Conservation (phyloP, 805 yeast genomes). For the Danielia oregonensis region DNA sequence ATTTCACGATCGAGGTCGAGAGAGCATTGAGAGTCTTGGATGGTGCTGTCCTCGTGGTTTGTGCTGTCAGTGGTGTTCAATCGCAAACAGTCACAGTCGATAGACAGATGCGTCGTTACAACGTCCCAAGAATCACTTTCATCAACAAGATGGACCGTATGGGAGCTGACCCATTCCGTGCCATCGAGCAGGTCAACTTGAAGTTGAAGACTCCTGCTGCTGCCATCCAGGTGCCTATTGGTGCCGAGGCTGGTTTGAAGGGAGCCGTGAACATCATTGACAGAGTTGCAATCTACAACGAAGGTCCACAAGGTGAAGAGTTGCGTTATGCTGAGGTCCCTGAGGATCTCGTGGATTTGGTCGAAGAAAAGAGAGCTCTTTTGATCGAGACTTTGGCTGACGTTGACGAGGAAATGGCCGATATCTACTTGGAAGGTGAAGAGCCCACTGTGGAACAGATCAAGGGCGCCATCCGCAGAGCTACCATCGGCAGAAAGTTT, state of each 20-base stretch:
- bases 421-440: slow-evolving; percentile 82
- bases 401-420: slow-evolving; percentile 97
- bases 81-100: slow-evolving; percentile 98
- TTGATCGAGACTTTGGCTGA: slow-evolving; percentile 95
- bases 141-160: slow-evolving; percentile 98
- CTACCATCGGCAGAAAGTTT: slow-evolving; percentile 92
- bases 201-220: slow-evolving; percentile 94
- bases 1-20: slow-evolving; percentile 97
- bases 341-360: slow-evolving; percentile 71
- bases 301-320: slow-evolving; percentile 85
- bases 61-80: slow-evolving; percentile 98
- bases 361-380: slow-evolving; percentile 82
- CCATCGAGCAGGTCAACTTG: slow-evolving; percentile 82
- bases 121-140: slow-evolving; percentile 94
- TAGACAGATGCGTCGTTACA: slow-evolving; percentile 97
- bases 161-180: slow-evolving; percentile 98
- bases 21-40: slow-evolving; percentile 96
- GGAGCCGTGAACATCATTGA: slow-evolving; percentile 93
- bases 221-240: slow-evolving; percentile 97
- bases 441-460: slow-evolving; percentile 85
- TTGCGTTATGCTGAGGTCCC: slow-evolving; percentile 68
- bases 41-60: slow-evolving; percentile 97
- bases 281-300: slow-evolving; percentile 82
- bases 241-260: slow-evolving; percentile 76
- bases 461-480: slow-evolving; percentile 83